A percentile compares a stretch with the other conserved stretches of the same genome.
Evolutionary conservation across 2,329 filamentous ascomycete genomes (phyloP).

Genomic region (Epichloe gansuensis): DNA sequence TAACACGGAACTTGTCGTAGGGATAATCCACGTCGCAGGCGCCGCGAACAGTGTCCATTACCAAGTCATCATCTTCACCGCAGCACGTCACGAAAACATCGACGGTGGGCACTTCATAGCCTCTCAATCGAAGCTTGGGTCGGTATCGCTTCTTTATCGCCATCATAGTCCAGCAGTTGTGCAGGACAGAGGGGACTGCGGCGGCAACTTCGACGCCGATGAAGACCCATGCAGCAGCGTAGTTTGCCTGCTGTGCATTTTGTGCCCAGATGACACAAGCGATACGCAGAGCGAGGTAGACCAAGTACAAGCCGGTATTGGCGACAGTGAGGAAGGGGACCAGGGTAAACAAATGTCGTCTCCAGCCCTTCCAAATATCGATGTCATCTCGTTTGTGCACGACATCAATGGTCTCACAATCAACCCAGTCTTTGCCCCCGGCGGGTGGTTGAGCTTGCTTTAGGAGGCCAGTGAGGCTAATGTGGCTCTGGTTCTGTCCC

Average conservation of each 20-base stretch:
- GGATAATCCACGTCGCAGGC: conserved; percentile 44
- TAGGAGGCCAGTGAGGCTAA: conserved; percentile 28
- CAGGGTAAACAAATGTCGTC: conserved; percentile 24
- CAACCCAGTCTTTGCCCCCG: conserved; percentile 21
- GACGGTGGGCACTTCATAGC: conserved; percentile 37
- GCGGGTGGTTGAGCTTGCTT: conserved; percentile 18
- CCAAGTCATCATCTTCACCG: conserved; percentile 40
- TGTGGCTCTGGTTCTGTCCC: conserved; percentile 27
- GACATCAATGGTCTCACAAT: conserved; percentile 21
- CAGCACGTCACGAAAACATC: conserved; percentile 47
- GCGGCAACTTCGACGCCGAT: conserved; percentile 41
- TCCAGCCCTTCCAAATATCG: conserved; percentile 34
- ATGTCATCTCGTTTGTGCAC: conserved; percentile 29
- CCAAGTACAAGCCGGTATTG: conserved; percentile 29
- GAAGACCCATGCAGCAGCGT: conserved; percentile 42
- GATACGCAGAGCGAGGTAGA: conserved; percentile 39
- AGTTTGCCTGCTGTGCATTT: conserved; percentile 24
- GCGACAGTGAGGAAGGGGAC: conserved; percentile 26
- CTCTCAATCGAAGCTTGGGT: conserved; percentile 38
- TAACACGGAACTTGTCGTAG: conserved; percentile 35
- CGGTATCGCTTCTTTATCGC: conserved; percentile 40
- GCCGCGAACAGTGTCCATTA: conserved; percentile 43
- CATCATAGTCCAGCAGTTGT: conserved; percentile 45
- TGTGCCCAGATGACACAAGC: conserved; percentile 40
- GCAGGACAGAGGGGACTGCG: conserved; percentile 40